phyloP scores from a whole-genome alignment of 805 yeast genomes.

The Priceomyces medius region DNA sequence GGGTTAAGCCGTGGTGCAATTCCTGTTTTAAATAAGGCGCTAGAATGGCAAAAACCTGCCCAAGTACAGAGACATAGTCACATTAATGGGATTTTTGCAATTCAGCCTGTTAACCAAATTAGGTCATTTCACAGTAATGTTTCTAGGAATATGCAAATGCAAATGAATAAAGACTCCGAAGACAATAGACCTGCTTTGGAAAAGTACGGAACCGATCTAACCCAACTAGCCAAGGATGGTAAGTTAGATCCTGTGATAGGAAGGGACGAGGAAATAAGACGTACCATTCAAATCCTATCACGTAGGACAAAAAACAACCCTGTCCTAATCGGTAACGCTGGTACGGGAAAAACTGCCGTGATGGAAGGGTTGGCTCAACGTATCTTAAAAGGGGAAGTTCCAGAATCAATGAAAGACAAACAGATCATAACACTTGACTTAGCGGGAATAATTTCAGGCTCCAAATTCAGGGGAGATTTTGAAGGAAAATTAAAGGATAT shows the following conservation, averaged over 20 bases:
- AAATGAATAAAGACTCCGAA: slow-evolving; percentile 40
- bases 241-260: slow-evolving; percentile 97
- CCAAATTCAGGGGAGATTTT: slow-evolving; percentile 94
- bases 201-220: slow-evolving; percentile 81
- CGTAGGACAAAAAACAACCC: slow-evolving; percentile 95
- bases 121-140: slow-evolving; percentile 19
- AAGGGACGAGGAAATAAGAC: slow-evolving; percentile 88
- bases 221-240: slow-evolving; percentile 84
- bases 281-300: slow-evolving; percentile 90
- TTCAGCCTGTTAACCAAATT: neutral
- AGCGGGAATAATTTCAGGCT: slow-evolving; percentile 89
- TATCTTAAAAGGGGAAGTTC: slow-evolving; percentile 88
- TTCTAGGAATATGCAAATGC: slow-evolving; percentile 34
- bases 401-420: slow-evolving; percentile 88
- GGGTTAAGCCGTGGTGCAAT: neutral
- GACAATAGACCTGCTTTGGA: slow-evolving; percentile 73
- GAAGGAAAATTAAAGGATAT: slow-evolving; percentile 85
- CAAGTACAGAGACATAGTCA: neutral
- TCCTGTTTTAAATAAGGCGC: neutral
- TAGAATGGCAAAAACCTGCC: neutral
- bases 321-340: slow-evolving; percentile 92
- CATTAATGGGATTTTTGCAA: neutral
- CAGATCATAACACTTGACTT: slow-evolving; percentile 80
- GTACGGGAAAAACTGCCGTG: slow-evolving; percentile 96
- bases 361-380: slow-evolving; percentile 97